These are phyloP conservation scores for Choanephora cucurbitarum DNA, from an alignment of 371 early-diverging fungal genomes.

Conservation along the genomic window DNA sequence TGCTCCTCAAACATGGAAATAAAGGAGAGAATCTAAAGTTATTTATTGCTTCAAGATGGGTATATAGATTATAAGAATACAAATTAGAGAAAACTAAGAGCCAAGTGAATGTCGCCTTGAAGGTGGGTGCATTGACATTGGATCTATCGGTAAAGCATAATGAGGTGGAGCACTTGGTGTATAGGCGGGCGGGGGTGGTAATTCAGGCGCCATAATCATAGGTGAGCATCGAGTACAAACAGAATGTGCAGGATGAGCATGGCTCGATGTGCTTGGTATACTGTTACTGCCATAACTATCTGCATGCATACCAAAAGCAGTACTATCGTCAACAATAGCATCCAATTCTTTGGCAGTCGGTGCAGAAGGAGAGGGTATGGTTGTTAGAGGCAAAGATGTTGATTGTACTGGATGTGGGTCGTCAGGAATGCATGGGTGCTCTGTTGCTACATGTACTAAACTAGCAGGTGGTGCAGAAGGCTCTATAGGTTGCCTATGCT, in stretches of 20 bases:
- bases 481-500: constrained; percentile 9
- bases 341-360: constrained; percentile 37
- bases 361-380: constrained; percentile 33
- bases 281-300: neutral
- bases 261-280: neutral
- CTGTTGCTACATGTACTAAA: neutral
- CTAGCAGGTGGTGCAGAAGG: constrained; percentile 32
- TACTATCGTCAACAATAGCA: constrained; percentile 18
- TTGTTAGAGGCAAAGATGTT: constrained; percentile 13
- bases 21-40: too few relatives aligned
- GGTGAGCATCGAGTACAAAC: constrained; percentile 14
- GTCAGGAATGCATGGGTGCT: neutral
- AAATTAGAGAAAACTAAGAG: constrained; percentile 7
- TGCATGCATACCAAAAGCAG: too few relatives aligned
- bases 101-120: constrained; percentile 26
- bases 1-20: too few relatives aligned
- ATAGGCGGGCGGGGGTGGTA: constrained; percentile 39
- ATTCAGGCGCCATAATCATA: constrained; percentile 19
- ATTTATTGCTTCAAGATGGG: neutral
- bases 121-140: constrained; percentile 4
- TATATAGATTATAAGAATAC: constrained; percentile 3
- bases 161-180: constrained; percentile 39
- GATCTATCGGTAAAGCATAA: constrained; percentile 24
- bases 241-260: constrained; percentile 3
- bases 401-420: constrained; percentile 2